Evolutionary conservation across 2,329 filamentous ascomycete genomes (phyloP), one percentile per base, ranked within the genome.

Genomic region (Boeremia exigua): DNA sequence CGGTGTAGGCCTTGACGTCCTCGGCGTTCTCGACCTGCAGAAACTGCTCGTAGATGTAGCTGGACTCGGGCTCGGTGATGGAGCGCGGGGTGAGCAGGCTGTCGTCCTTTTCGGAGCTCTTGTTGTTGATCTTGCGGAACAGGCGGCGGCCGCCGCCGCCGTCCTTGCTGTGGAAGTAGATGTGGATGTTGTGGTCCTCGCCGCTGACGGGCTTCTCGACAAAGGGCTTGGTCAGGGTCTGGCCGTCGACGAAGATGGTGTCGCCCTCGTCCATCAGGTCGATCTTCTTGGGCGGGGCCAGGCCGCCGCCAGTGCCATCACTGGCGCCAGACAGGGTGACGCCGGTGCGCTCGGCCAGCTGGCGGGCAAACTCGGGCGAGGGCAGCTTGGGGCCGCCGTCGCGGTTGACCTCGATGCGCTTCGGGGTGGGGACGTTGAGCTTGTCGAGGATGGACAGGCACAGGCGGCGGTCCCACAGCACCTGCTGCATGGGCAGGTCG

Each of bases 161-260:
- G 43, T 90, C 85, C 37, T 91, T 89, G 59, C 88, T 90, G 19
- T 94, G 91, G 70, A 96, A 98, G 78, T 98, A 99, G 52, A 99
- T 97, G 77, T 96, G 90, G 67, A 99, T 96, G 74, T 99, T 99
- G 79, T 99, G 95, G 70, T 99, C 94, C 77, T 99, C 95, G 30
- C 95, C 95, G 70, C 91, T 97, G n/a, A 92, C 93, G 0, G 95
- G 95, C 75, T 99, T 99, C 74, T 99, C 95, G 33, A 99, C 95
- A 71, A 99, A 99, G 0, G 95, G 95, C 72, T 99, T 99, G 66
- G 84, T 88, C 40, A 99, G 83, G 4, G 87, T 76, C 36, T 85
- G 82, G 10, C 94, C 95, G 72, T 99, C 94, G 9, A 99, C 94
- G 37, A 89, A 86, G 50, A 99, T 82, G 4, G 90, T 88, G 71